Evolutionary conservation across 2,329 filamentous ascomycete genomes (phyloP).

Genomic region (Colletotrichum euphorbiae): DNA sequence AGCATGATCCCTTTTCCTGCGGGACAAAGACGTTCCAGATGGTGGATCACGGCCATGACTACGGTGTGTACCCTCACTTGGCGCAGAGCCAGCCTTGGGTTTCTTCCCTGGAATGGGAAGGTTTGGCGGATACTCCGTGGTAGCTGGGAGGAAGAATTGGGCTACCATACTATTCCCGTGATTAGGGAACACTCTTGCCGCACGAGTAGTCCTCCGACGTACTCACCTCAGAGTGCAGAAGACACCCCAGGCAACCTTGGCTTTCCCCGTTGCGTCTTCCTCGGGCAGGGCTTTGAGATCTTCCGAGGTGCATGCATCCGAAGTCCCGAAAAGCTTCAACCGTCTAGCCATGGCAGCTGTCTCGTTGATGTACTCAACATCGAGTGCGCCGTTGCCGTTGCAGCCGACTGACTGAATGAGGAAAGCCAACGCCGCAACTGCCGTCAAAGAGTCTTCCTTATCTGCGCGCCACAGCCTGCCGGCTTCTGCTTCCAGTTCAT

Average conservation of each 20-base stretch:
- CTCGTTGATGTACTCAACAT: conserved; percentile 33
- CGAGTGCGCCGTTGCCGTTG: conserved; percentile 33
- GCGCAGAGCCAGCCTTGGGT: background rate
- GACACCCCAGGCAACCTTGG: conserved; percentile 45
- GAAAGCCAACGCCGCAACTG: conserved; percentile 23
- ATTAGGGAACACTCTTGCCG: background rate
- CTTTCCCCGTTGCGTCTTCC: conserved; percentile 16
- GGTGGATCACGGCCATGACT: background rate
- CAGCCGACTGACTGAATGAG: conserved; percentile 32
- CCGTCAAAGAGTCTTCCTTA: conserved; percentile 28
- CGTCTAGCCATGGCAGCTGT: conserved; percentile 31
- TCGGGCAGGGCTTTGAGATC: conserved; percentile 23
- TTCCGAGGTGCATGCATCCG: conserved; percentile 20
- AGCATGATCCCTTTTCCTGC: background rate
- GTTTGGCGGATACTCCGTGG: conserved; percentile 30
- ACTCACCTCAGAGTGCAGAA: conserved; percentile 55
- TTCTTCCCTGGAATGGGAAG: conserved; percentile 31
- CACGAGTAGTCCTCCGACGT: background rate
- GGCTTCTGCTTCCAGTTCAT: conserved; percentile 31
- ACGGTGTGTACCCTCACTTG: background rate
- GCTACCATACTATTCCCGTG: conserved; percentile 15
- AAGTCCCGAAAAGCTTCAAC: conserved; percentile 29
- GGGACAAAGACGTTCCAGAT: background rate
- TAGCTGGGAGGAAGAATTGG: conserved; percentile 33
- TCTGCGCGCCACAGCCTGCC: conserved; percentile 32